Base-by-base conservation (phyloP, 1,284 basidiomycete species). In the Sporisorium graminicola region DNA sequence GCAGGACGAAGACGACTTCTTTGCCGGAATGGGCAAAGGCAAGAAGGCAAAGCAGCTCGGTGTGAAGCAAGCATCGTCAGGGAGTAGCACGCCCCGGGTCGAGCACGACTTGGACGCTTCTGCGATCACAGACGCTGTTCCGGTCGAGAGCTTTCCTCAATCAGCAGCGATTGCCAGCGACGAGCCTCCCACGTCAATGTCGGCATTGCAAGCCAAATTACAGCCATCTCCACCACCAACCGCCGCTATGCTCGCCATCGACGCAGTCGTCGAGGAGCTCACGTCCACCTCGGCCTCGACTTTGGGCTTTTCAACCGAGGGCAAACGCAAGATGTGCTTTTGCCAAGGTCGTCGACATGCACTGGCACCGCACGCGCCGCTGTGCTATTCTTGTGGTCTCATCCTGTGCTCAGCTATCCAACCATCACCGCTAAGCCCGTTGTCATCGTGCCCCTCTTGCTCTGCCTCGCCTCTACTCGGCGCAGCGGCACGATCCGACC, bases 361-460 rank as follows among this genome's bases (percentile, higher is more conserved):
- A 2, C 57, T 67, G 8, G 69, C 74, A 1, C 70, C 74, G 1
- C 52, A 77, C 31, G 70, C 71, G 0, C 74, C 74, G n/a, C 61
- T 77, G 22, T 77, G 74, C 67, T 70, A 65, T 27, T 56, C 59
- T 10, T 77, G 74, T 57, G 74, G 74, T 0, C 66, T 77, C 18
- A 57, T 77, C 49, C 43, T 77, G 6, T 77, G 74, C 49, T 59
- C 70, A 1, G 74, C 74, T 10, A 61, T 70, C 43, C 61, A 59
- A 0, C 74, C 74, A 1, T 72, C 65, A 1, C 66, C 74, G 3
- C 61, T 77, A 18, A 70, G 65, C 27, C 74, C 66, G 1, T 42
- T 58, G 3, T 73, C 70, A 9, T 43, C 56, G 9, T 77, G 74
- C 31, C 74, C 74, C 0, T 77, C 74, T 2, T 77, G 74, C 66